Base-by-base conservation (phyloP, 2,329 filamentous ascomycete species). In the Colletotrichum viniferum region DNA sequence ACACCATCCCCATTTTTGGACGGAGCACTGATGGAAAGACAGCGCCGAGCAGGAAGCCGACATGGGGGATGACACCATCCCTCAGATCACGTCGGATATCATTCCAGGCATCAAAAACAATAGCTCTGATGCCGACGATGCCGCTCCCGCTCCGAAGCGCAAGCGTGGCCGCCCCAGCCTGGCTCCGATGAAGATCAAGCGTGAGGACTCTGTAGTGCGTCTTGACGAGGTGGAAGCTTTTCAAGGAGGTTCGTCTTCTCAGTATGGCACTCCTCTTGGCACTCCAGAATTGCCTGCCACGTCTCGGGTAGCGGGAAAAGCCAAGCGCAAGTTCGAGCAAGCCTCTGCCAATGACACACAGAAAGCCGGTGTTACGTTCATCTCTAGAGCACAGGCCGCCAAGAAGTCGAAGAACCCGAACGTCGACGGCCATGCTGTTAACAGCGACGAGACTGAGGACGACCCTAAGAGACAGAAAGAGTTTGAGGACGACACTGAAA, bases 11-110 rank as follows among this genome's bases (percentile, higher is more conserved):
- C 14, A 14, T 36, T 24, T 30, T 60, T 13, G 5, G 10, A 8
- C 26, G 9, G 16, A 18, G 26, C 48, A 52, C 71, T 74, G n/a
- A 71, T n/a, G 18, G 4, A 4, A 64, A 12, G 7, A 30, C 21
- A 74, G 68, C 52, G 58, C 7, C 32, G 61, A 55, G 21, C 18
- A 43, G 34, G 68, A 62, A 30, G 30, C 26, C 30, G 58, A 32
- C 30, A 48, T 32, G 16, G 16, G 36, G 3, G 48, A 66, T 9
- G 72, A 65, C 16, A 55, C 43, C 3, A 34, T 74, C n/a, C 34
- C 32, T 14, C n/a, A 65, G n/a, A 16, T 74, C 48, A 61, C 56
- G 30, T 74, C 72, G 24, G 72, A 71, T 10, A 71, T 74, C 26
- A 36, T 32, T 52, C n/a, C 43, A 52, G 43, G n/a, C 43, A 52